These are phyloP conservation scores for Rubus idaeus DNA, from an alignment of 306 rosid genomes.

Conservation along the genomic window DNA sequence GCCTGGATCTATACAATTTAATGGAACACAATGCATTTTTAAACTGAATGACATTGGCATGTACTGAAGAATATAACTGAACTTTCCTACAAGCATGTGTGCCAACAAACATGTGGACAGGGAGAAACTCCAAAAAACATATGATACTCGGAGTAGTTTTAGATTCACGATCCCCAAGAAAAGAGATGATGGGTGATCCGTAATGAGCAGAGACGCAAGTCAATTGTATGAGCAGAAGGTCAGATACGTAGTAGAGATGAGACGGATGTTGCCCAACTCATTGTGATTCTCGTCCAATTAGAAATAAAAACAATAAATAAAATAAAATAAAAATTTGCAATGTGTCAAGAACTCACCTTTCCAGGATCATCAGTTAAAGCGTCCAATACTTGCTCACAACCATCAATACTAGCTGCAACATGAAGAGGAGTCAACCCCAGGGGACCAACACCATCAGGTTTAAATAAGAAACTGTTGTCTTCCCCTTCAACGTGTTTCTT, in stretches of 20 bases:
- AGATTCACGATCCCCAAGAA: neutral
- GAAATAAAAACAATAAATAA: neutral
- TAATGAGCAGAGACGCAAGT: neutral
- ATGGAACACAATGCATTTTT: neutral
- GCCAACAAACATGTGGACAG: neutral
- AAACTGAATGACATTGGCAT: neutral
- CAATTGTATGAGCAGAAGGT: conserved; percentile 2
- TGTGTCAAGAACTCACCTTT: conserved; percentile 46
- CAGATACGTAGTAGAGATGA: neutral
- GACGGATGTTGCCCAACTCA: neutral
- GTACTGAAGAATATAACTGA: neutral
- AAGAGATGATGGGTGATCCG: neutral
- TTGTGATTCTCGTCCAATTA: neutral
- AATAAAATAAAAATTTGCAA: neutral
- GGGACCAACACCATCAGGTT: conserved; percentile 69
- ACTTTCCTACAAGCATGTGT: neutral
- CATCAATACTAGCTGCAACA: conserved; percentile 68
- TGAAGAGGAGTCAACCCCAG: conserved; percentile 87
- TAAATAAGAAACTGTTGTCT: conserved; percentile 49
- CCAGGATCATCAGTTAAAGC: conserved; percentile 89
- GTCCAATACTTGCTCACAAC: conserved; percentile 67
- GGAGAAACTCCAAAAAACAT: neutral
- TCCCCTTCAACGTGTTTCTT: conserved; percentile 36
- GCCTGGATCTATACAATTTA: no score
- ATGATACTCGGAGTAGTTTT: neutral